phyloP scores from a whole-genome alignment of 73 alveolate species.

The Urostyla sp. region DNA sequence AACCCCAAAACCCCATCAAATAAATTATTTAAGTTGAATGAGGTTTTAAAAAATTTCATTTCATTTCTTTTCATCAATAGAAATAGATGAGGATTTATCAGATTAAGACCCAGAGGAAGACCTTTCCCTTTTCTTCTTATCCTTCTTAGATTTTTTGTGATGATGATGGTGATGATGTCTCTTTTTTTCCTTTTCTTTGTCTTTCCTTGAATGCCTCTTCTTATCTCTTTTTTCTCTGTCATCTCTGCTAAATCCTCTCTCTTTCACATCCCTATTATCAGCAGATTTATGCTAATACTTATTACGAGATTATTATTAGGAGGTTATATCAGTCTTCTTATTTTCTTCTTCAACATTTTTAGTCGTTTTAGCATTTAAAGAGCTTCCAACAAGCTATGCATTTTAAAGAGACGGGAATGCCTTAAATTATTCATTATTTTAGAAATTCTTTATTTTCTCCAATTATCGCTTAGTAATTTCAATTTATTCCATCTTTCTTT shows the following conservation, averaged over 20 bases:
- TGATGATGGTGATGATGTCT: slow-evolving; percentile 3
- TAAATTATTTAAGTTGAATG: too few species aligned
- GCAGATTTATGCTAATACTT: neutral
- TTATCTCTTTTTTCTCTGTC: neutral
- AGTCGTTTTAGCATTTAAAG: neutral
- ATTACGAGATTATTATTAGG: neutral
- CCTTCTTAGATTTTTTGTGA: neutral
- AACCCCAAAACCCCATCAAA: too few species aligned
- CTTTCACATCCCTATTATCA: neutral
- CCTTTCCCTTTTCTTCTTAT: neutral
- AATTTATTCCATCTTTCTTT: slow-evolving; percentile 38
- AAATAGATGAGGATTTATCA: too few species aligned
- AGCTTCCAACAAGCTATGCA: neutral
- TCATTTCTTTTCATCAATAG: too few species aligned
- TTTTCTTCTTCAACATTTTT: neutral
- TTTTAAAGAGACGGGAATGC: neutral
- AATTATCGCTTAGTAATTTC: slow-evolving; percentile 17
- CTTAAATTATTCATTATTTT: neutral
- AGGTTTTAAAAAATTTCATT: too few species aligned
- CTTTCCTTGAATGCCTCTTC: neutral
- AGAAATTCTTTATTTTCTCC: slow-evolving; percentile 21
- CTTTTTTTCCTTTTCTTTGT: too few species aligned
- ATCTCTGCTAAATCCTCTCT: neutral
- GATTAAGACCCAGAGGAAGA: too few species aligned
- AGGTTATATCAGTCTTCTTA: neutral